Evolutionary conservation across 345 rosid species (phyloP), one percentile per base, ranked within the genome.

Genomic region (Euphorbia tirucalli): DNA sequence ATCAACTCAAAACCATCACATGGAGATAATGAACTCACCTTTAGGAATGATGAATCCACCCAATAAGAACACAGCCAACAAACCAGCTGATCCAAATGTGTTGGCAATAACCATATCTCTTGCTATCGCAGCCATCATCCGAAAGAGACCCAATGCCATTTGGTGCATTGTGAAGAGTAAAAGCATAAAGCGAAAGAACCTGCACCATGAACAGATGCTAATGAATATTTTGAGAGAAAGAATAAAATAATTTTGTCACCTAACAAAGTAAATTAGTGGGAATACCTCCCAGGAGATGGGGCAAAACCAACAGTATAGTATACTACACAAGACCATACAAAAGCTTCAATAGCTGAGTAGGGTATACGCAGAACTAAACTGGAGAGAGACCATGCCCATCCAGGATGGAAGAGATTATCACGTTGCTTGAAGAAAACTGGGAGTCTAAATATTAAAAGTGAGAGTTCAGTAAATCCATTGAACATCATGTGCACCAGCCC

Each of bases 341-440:
- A 81, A 74, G 98, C 84, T 82, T 91, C 98, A 72, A 91, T 44
- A 68, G 89, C 15, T 58, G 98, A 93, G 76, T 93, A 93, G 59
- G 98, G 98, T 66, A 93, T 76, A 22, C 98, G 96, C 60, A 91
- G 81, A 35, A 91, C 44, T 87, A 91, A 91, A 71, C 98, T 91
- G 57, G 90, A 85, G 21, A 84, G 0, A 62, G 94, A 89, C 97
- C 97, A 91, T 0, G 92, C 85, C 97, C 97, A 91, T 72, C 96
- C 92, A 68, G 98, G 97, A 83, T 91, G 96, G 80, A 93, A 93
- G 30, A 77, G 80, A 85, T 91, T 93, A 72, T 91, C 97, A 39
- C 96, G 86, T 75, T 93, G 97, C 82, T 93, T 93, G 89, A 83
- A 93, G 46, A 93, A 91, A 1, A 93, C 93, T 0, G 96, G 98